Base-by-base conservation (phyloP, 192 early-diverging fungal species). In the Fimicolochytrium jonesii region DNA sequence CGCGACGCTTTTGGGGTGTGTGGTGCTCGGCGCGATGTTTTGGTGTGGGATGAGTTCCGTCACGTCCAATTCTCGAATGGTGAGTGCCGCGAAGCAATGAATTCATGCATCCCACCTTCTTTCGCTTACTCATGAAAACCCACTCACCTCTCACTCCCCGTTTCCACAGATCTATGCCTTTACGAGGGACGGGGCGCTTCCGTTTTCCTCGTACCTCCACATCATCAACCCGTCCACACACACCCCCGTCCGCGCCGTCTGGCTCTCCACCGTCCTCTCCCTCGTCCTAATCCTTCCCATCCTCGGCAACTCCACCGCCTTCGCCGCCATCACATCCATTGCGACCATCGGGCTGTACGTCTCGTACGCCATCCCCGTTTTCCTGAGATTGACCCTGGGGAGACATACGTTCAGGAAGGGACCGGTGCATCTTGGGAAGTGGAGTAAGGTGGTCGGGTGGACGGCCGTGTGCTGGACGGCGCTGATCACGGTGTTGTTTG, bases 291-390 rank as follows among this genome's bases (percentile, higher is more conserved):
- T 46, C 10, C 53, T 70, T 10, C 70, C 70, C 37, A 58, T 67
- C 25, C 56, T 76, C 34, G 67, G 61, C 45, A 69, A 70, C 26
- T 56, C 63, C 33, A 67, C 67, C 36, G 68, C 67, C 2, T 55
- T 73, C 34, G 63, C 64, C 51, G 73, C 73, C 39, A 43, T 71
- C 35, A 52, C 56, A 0, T 64, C 62, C n/a, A 56, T 75, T 43
- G 53, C 58, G n/a, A 73, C 64, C 10, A 75, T 75, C 31, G 73
- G 73, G 13, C 42, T 74, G 10, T 64, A 63, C 45, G 33, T 73
- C 17, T 60, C 51, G 4, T 75, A 75, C 39, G 68, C 49, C 25
- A 75, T 75, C 54, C 73, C 73, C n/a, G 69, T 67, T n/a, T 44
- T 72, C 11, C 33, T 62, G 32, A 30, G 69, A 11, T 47, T 68